Conservation (phyloP, 2,329 filamentous ascomycete species). For the Aspergillus fumigatiaffinis region DNA sequence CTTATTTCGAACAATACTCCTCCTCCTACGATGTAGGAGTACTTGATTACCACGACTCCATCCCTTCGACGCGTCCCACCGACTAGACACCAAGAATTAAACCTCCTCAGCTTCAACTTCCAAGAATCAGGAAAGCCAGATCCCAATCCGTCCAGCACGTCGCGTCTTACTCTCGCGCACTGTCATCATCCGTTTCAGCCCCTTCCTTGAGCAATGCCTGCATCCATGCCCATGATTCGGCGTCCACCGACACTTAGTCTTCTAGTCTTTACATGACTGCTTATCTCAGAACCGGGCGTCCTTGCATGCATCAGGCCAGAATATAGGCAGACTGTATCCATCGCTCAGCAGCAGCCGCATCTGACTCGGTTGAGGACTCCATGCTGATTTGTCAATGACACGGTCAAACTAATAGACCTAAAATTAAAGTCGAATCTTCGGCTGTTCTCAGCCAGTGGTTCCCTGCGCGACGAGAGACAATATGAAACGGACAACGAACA, state of each 20-base stretch:
- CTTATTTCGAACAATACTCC: not conserved
- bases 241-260: not conserved
- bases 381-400: not conserved
- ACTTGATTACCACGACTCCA: not conserved
- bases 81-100: not conserved
- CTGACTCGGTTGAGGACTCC: not conserved
- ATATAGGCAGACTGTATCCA: not conserved
- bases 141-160: slow-evolving; percentile 7
- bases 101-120: not conserved
- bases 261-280: too few relatives aligned
- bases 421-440: not conserved
- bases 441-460: not conserved
- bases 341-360: not conserved
- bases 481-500: not conserved
- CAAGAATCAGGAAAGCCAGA: not conserved
- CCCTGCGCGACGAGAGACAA: not conserved
- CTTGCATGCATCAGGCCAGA: not conserved
- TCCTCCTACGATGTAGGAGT: not conserved
- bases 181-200: not conserved
- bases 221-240: not conserved
- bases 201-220: not conserved
- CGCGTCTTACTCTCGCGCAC: slow-evolving; percentile 4
- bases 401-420: not conserved
- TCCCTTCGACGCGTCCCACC: slow-evolving; percentile 21
- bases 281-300: not conserved